These are phyloP conservation scores for Pulveroboletus sp. DNA, from an alignment of 768 basidiomycete genomes.

Conservation along the genomic window DNA sequence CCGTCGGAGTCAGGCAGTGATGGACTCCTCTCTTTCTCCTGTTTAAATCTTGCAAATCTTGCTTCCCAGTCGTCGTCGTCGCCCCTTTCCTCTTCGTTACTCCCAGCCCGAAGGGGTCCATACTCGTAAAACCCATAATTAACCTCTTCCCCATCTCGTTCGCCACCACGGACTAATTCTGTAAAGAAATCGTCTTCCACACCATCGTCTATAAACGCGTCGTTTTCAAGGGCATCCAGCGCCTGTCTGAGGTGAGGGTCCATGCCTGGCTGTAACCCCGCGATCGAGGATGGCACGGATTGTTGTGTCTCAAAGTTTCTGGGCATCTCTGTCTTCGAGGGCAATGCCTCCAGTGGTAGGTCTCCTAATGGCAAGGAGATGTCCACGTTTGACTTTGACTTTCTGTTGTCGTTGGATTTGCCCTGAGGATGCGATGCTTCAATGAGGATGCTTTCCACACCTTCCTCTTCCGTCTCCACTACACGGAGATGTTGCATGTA, in stretches of 20 bases:
- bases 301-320: slow-evolving; percentile 71
- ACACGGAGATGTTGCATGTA: slow-evolving; percentile 95
- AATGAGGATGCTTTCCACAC: slow-evolving; percentile 75
- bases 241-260: slow-evolving; percentile 91
- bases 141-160: slow-evolving; percentile 51
- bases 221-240: slow-evolving; percentile 92
- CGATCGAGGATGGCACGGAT: slow-evolving; percentile 73
- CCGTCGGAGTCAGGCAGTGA: slow-evolving; percentile 43
- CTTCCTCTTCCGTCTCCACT: slow-evolving; percentile 72
- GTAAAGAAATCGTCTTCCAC: slow-evolving; percentile 74
- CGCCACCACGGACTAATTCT: slow-evolving; percentile 67
- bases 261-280: slow-evolving; percentile 93
- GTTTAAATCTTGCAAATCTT: slow-evolving; percentile 78
- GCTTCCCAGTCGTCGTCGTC: slow-evolving; percentile 62
- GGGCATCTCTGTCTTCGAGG: slow-evolving; percentile 71
- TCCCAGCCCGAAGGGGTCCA: slow-evolving; percentile 19
- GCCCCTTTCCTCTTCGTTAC: slow-evolving; percentile 24
- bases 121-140: slow-evolving; percentile 66
- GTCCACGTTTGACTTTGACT: slow-evolving; percentile 37
- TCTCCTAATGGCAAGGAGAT: slow-evolving; percentile 43
- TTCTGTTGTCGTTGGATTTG: slow-evolving; percentile 26
- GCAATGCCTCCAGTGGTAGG: slow-evolving; percentile 65
- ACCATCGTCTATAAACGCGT: slow-evolving; percentile 82
- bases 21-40: slow-evolving; percentile 31
- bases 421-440: slow-evolving; percentile 57